Evolutionary conservation across 1,284 basidiomycete genomes (phyloP).

Genomic region (Heimioporus retisporus): DNA sequence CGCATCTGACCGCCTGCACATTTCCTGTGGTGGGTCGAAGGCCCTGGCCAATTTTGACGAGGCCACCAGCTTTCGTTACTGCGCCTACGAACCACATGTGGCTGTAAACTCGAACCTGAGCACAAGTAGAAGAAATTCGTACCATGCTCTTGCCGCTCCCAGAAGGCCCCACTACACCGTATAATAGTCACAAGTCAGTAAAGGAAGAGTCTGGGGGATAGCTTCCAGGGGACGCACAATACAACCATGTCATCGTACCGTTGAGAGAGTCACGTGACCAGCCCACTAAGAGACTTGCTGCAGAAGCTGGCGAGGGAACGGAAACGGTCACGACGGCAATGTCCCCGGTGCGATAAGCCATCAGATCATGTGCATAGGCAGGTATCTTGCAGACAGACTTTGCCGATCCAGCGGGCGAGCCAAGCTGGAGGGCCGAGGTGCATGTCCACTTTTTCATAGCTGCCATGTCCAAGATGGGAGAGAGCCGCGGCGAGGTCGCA

Average conservation of each 20-base stretch:
- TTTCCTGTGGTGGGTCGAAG: constrained; percentile 4
- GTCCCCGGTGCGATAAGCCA: constrained; percentile 81
- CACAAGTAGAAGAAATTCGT: constrained; percentile 5
- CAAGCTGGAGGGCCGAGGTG: constrained; percentile 67
- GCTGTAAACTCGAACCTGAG: background rate
- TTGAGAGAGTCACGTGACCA: too few relatives aligned
- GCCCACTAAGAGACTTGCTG: too few relatives aligned
- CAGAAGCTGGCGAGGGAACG: too few relatives aligned
- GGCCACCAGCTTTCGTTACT: constrained; percentile 5
- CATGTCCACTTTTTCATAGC: constrained; percentile 60
- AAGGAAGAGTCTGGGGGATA: too few relatives aligned
- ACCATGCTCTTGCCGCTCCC: constrained; percentile 31
- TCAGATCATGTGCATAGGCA: too few relatives aligned
- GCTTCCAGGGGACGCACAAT: constrained; percentile 24
- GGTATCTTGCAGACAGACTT: constrained; percentile 49
- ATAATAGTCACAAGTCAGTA: constrained; percentile 15
- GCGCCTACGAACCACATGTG: constrained; percentile 21
- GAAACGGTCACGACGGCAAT: constrained; percentile 70
- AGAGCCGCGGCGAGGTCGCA: too few relatives aligned
- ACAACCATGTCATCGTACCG: constrained; percentile 28
- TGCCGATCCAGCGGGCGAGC: constrained; percentile 78
- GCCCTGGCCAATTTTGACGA: background rate
- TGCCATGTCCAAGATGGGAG: constrained; percentile 62
- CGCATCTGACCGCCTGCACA: constrained; percentile 23
- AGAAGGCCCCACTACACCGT: constrained; percentile 32